These are phyloP conservation scores for Stagonosporopsis cucurbitacearum DNA, from an alignment of 2,329 filamentous ascomycete species.

Conservation along the genomic window DNA sequence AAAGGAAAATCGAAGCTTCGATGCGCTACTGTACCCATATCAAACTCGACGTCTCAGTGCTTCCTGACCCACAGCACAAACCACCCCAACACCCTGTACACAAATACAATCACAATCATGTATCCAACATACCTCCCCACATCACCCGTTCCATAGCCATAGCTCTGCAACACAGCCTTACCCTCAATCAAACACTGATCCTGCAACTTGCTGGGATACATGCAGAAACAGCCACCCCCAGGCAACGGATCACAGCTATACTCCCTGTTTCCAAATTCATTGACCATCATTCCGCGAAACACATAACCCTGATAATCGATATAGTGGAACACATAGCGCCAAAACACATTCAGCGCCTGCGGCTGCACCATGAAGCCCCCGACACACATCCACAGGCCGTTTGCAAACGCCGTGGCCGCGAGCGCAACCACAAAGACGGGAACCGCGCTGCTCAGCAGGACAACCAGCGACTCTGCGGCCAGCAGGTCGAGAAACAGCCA, in stretches of 20 bases:
- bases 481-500: conserved; percentile 87
- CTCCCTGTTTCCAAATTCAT: conserved; percentile 73
- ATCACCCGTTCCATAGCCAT: conserved; percentile 70
- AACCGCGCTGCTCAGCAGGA: conserved; percentile 74
- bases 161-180: conserved; percentile 70
- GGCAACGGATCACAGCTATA: conserved; percentile 63
- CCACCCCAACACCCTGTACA: conserved; percentile 74
- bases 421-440: conserved; percentile 82
- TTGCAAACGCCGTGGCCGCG: conserved; percentile 81
- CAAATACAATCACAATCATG: conserved; percentile 75
- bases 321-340: conserved; percentile 86
- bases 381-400: conserved; percentile 89
- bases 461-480: conserved; percentile 81
- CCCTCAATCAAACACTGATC: conserved; percentile 73
- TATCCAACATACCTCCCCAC: conserved; percentile 77
- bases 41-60: not conserved
- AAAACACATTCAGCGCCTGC: conserved; percentile 78
- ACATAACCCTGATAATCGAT: conserved; percentile 88
- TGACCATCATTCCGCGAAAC: conserved; percentile 93
- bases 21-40: too few species aligned
- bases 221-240: conserved; percentile 65
- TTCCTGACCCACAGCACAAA: conserved; percentile 56
- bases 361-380: conserved; percentile 81
- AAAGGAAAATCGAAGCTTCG: too few species aligned
- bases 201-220: conserved; percentile 70